Evolutionary conservation across 345 rosid genomes (phyloP).

Genomic region (Citrus mangshanensis): DNA sequence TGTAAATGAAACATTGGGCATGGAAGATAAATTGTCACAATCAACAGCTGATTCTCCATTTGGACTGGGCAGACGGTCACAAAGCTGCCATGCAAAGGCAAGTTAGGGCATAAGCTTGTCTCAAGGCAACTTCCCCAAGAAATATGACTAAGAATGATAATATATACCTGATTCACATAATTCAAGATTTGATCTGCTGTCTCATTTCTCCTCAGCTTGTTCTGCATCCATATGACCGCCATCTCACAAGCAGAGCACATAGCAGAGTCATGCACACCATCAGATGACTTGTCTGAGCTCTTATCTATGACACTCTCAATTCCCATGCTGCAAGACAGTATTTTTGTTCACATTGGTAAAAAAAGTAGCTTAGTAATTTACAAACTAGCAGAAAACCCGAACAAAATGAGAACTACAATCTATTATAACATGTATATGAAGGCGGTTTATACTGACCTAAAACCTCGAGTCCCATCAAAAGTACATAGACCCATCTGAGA

Average conservation of each 20-base stretch:
- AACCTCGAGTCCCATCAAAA: constrained; percentile 65
- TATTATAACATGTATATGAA: neutral
- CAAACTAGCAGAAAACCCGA: neutral
- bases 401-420: neutral
- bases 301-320: constrained; percentile 59
- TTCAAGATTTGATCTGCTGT: constrained; percentile 68
- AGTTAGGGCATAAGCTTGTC: constrained; percentile 11
- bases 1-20: constrained; percentile 77
- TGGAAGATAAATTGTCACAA: constrained; percentile 51
- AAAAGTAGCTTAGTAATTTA: neutral
- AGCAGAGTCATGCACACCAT: constrained; percentile 42
- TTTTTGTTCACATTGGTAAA: neutral
- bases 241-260: constrained; percentile 79
- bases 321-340: constrained; percentile 45
- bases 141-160: neutral
- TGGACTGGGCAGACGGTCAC: constrained; percentile 77
- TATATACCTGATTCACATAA: constrained; percentile 64
- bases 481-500: constrained; percentile 76
- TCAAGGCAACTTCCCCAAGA: neutral
- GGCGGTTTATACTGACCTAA: constrained; percentile 43
- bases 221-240: constrained; percentile 93
- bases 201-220: constrained; percentile 56
- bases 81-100: constrained; percentile 52
- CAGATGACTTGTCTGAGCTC: constrained; percentile 35
- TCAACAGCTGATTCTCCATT: constrained; percentile 81